phyloP scores from a whole-genome alignment of 768 basidiomycete genomes.

The Podaxis sp. region DNA sequence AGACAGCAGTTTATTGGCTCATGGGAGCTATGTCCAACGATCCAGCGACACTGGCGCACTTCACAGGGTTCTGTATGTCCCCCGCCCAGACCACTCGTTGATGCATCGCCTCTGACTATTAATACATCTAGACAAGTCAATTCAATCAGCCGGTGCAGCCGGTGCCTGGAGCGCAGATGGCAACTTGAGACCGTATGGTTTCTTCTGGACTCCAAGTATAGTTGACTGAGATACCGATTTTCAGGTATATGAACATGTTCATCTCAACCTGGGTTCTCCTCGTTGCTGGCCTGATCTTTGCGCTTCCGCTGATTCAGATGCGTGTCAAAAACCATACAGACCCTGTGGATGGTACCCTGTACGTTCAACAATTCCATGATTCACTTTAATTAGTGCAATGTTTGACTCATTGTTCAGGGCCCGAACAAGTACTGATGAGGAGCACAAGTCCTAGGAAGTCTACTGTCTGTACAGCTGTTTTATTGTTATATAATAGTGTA shows the following conservation, averaged over 20 bases:
- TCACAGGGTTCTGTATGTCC: constrained; percentile 75
- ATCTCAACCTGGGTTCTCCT: constrained; percentile 71
- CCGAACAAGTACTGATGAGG: neutral
- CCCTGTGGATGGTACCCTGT: constrained; percentile 52
- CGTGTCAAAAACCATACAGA: constrained; percentile 64
- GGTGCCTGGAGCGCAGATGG: constrained; percentile 76
- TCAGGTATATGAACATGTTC: constrained; percentile 67
- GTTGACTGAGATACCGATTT: neutral
- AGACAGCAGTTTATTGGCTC: constrained; percentile 78
- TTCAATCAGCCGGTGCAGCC: constrained; percentile 76
- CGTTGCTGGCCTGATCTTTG: constrained; percentile 59
- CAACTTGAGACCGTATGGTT: constrained; percentile 55
- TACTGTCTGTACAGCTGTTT: neutral
- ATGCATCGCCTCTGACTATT: neutral
- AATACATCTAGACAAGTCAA: constrained; percentile 51
- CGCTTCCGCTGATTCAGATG: constrained; percentile 69
- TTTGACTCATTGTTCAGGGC: neutral
- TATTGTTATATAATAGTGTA: neutral
- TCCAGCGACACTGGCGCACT: constrained; percentile 73
- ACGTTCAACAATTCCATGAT: constrained; percentile 22
- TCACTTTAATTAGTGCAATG: neutral
- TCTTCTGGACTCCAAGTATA: neutral
- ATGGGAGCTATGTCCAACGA: constrained; percentile 87
- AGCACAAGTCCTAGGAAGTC: neutral
- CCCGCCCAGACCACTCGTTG: neutral